Base-by-base conservation (phyloP, 495 filamentous ascomycete species). In the Podospora tetraspora region DNA sequence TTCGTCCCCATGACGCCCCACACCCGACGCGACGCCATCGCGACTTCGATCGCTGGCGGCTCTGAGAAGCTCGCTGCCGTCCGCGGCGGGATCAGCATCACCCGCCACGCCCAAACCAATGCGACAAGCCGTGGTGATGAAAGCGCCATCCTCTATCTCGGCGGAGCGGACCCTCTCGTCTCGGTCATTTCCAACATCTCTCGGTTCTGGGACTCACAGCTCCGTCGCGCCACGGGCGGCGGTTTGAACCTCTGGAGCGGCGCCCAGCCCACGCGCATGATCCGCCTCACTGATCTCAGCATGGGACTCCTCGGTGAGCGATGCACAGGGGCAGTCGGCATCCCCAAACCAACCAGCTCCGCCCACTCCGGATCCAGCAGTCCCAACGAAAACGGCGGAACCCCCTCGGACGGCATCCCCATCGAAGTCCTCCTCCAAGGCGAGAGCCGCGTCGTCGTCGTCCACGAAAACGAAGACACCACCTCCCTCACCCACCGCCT, bases 1-100 rank as follows among this genome's bases (percentile, higher is more conserved):
- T 89, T 96, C 62, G 90, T 88, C 1, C 93, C 92, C 0, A 91
- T 93, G 89, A 96, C 93, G 7, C 93, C 93, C 3, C 88, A 91
- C 37, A 92, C 93, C 3, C 84, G 92, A 63, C 88, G 88, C 60
- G 80, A 83, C 60, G 80, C 80, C 24, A 71, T 80, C 1, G 72
- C 69, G 34, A 69, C 71, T 3, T 70, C 73, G 61, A 75, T 74
- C 12, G 66, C 70, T 1, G 68, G 74, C 61, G 76, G 80, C 21
- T 70, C 76, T 6, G 76, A 79, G 70, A 76, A 77, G 34, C 72
- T 82, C 23, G 77, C 72, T 8, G 72, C 63, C 70, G 83, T 73
- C 0, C 76, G 71, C 24, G 93, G 93, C 27, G 87, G 90, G 25
- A 88, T 97, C 30, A 84, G 85, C 2, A 85, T 96, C 32, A 74